A percentile compares a stretch with the other conserved stretches of the same genome.
phyloP scores from a whole-genome alignment of 306 rosid species.

The Inga leiocalycina region DNA sequence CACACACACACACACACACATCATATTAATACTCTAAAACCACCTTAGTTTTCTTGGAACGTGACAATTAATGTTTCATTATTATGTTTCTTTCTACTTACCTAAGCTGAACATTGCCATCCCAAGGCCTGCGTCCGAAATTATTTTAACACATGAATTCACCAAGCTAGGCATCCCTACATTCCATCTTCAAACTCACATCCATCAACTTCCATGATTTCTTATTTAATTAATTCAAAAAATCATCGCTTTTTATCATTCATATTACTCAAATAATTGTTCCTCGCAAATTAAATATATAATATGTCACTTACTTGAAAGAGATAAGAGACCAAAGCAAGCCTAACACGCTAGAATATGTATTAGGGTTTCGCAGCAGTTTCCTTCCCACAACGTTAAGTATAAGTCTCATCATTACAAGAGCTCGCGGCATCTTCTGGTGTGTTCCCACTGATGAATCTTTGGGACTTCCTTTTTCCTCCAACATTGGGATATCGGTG shows the following conservation, averaged over 20 bases:
- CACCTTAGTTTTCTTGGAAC: neutral
- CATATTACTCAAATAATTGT: neutral
- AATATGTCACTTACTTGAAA: conserved; percentile 52
- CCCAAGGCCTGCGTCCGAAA: conserved; percentile 96
- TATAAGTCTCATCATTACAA: conserved; percentile 89
- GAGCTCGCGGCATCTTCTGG: conserved; percentile 82
- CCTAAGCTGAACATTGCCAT: conserved; percentile 99
- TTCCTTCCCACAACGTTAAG: conserved; percentile 86
- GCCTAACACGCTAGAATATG: conserved; percentile 84
- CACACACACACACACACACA: conserved; percentile 33
- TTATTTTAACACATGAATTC: conserved; percentile 73
- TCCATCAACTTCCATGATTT: neutral
- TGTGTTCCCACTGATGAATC: conserved; percentile 10
- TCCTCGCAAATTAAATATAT: neutral
- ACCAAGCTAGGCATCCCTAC: conserved; percentile 79
- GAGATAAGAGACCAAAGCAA: conserved; percentile 88
- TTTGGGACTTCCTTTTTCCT: conserved; percentile 33
- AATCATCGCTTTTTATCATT: neutral
- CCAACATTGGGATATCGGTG: conserved; percentile 23
- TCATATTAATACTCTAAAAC: neutral
- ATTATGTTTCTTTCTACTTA: conserved; percentile 28
- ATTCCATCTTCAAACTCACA: conserved; percentile 65
- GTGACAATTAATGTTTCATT: too few species aligned
- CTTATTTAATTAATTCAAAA: neutral
- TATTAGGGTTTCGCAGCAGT: conserved; percentile 85